These are phyloP conservation scores for Periconia sp. DNA, from an alignment of 2,329 filamentous ascomycete genomes.

Conservation along the genomic window DNA sequence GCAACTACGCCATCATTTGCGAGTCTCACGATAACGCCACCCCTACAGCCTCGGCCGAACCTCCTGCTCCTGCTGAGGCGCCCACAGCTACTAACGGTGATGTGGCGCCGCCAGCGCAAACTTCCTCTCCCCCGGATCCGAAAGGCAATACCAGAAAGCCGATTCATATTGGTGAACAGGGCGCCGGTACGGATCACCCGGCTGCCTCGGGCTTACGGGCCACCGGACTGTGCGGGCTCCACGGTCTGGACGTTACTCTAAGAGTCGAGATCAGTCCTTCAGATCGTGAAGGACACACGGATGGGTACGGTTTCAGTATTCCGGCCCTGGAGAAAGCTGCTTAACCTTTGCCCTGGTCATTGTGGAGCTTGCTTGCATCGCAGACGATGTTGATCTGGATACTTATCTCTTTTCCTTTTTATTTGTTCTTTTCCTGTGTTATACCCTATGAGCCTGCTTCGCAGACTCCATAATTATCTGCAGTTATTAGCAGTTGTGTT, in stretches of 20 bases:
- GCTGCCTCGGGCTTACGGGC: constrained; percentile 58
- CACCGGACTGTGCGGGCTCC: constrained; percentile 47
- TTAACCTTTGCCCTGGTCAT: neutral
- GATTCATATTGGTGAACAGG: constrained; percentile 74
- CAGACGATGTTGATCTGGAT: neutral
- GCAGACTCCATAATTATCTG: neutral
- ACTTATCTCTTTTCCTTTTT: neutral
- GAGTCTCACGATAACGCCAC: constrained; percentile 47
- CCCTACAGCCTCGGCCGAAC: constrained; percentile 17
- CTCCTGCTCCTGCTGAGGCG: constrained; percentile 22
- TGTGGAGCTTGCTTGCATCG: neutral
- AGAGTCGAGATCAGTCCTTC: constrained; percentile 50
- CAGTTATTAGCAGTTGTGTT: neutral
- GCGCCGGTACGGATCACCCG: constrained; percentile 75
- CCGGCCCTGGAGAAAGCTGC: constrained; percentile 42
- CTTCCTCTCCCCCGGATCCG: constrained; percentile 23
- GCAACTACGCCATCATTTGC: constrained; percentile 66
- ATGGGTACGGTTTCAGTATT: constrained; percentile 54
- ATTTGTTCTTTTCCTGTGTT: neutral
- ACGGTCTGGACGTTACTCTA: constrained; percentile 52
- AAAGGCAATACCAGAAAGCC: constrained; percentile 66
- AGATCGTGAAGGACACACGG: constrained; percentile 48
- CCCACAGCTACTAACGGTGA: constrained; percentile 25
- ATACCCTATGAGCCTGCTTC: neutral
- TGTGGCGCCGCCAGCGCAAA: constrained; percentile 20